phyloP scores from a whole-genome alignment of 2,329 filamentous ascomycete species.

The Macrophomina tecta region DNA sequence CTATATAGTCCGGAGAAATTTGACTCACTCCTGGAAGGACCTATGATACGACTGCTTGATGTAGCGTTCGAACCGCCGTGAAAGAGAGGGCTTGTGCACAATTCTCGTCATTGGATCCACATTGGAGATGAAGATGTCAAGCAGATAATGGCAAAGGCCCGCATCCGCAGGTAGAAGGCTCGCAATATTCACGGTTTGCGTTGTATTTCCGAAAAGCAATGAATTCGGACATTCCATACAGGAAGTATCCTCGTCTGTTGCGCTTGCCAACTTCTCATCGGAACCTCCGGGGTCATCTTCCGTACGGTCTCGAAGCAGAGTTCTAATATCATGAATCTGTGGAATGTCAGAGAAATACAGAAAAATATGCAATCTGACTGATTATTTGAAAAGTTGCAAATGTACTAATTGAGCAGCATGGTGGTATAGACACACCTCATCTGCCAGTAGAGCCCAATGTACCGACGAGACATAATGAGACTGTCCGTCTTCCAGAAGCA shows the following conservation, averaged over 20 bases:
- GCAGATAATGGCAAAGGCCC: conserved; percentile 41
- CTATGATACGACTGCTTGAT: conserved; percentile 23
- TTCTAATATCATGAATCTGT: conserved; percentile 48
- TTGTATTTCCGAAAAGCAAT: neutral
- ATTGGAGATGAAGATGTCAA: conserved; percentile 43
- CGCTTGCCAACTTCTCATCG: neutral
- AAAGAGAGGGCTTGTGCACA: conserved; percentile 42
- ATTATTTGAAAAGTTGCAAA: neutral
- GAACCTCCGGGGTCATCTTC: conserved; percentile 31
- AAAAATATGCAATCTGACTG: too few species aligned
- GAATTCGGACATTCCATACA: neutral
- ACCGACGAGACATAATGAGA: conserved; percentile 41
- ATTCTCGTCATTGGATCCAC: conserved; percentile 47
- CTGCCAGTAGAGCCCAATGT: conserved; percentile 1
- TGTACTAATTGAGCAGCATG: neutral
- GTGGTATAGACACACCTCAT: conserved; percentile 36
- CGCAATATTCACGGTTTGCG: conserved; percentile 6
- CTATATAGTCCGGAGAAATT: neutral
- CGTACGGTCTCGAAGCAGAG: conserved; percentile 36
- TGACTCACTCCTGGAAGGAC: neutral
- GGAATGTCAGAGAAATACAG: neutral
- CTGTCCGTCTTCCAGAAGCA: conserved; percentile 44
- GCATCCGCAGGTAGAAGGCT: conserved; percentile 39
- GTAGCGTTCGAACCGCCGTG: conserved; percentile 39
- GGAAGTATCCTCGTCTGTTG: neutral